A percentile compares a stretch with the other conserved stretches of the same genome.
Evolutionary conservation across 805 yeast genomes (phyloP).

Genomic region (Candida dendrica): DNA sequence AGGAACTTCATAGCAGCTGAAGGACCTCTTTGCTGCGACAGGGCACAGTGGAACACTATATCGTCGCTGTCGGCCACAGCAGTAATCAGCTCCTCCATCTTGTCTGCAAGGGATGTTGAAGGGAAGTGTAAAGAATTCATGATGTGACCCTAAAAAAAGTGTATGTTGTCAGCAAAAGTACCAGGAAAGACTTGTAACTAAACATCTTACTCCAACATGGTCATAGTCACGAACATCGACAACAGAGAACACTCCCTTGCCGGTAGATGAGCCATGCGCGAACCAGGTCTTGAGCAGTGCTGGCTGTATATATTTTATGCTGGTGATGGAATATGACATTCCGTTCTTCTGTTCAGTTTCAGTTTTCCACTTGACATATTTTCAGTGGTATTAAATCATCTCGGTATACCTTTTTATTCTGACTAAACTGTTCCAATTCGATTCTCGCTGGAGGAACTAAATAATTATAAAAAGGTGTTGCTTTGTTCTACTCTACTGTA

Average conservation of each 20-base stretch:
- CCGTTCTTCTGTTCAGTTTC: too few relatives aligned
- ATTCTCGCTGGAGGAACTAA: too few relatives aligned
- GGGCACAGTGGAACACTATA: slow-evolving; percentile 84
- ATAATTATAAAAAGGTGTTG: too few relatives aligned
- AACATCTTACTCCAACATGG: slow-evolving; percentile 52
- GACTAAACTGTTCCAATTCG: too few relatives aligned
- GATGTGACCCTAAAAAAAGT: slow-evolving; percentile 54
- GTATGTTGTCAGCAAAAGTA: background rate
- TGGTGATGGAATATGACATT: slow-evolving; percentile 27
- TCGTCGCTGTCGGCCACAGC: slow-evolving; percentile 26
- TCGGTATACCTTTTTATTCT: too few relatives aligned
- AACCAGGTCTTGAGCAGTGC: slow-evolving; percentile 41
- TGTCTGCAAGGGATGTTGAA: slow-evolving; percentile 31
- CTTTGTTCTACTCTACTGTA: too few relatives aligned
- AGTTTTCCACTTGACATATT: too few relatives aligned
- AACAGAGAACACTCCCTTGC: slow-evolving; percentile 39
- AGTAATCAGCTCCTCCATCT: slow-evolving; percentile 20
- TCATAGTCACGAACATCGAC: slow-evolving; percentile 87
- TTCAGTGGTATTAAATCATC: too few relatives aligned
- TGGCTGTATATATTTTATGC: slow-evolving; percentile 40
- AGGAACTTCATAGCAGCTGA: slow-evolving; percentile 62
- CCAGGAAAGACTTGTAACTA: slow-evolving; percentile 12
- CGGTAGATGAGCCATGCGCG: slow-evolving; percentile 27
- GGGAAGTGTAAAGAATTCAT: slow-evolving; percentile 50
- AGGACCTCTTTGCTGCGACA: slow-evolving; percentile 91